A percentile compares a stretch with the other conserved stretches of the same genome.
Conservation (phyloP, 176 grass and related monocot species). For the Triticum dicoccoides region DNA sequence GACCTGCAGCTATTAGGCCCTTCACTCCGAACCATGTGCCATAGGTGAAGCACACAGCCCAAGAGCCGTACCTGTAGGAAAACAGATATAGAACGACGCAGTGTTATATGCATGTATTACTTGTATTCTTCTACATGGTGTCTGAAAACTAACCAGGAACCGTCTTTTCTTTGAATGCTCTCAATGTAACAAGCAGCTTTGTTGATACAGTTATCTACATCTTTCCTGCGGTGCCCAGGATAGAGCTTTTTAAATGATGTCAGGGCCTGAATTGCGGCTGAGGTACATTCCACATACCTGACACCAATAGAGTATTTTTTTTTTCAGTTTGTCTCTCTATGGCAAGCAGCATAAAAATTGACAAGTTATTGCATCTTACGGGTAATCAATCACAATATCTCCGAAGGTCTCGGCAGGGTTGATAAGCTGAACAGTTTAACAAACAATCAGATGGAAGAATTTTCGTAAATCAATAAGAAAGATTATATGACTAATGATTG, state of each 20-base stretch:
- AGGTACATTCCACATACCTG: slow-evolving; percentile 98
- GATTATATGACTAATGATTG: neutral
- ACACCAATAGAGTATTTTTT: neutral
- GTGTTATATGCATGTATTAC: neutral
- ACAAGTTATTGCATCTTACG: slow-evolving; percentile 63
- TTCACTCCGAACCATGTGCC: slow-evolving; percentile 92
- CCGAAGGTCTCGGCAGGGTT: slow-evolving; percentile 98
- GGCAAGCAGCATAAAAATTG: slow-evolving; percentile 14
- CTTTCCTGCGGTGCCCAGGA: slow-evolving; percentile 68
- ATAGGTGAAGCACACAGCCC: slow-evolving; percentile 97
- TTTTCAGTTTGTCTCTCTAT: slow-evolving; percentile 27
- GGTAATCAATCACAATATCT: slow-evolving; percentile 94
- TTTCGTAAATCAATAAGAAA: neutral
- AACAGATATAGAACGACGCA: slow-evolving; percentile 10
- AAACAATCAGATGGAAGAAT: slow-evolving; percentile 20
- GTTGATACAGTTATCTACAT: slow-evolving; percentile 70
- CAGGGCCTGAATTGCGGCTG: slow-evolving; percentile 88
- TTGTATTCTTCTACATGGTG: neutral
- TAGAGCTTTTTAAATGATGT: slow-evolving; percentile 85
- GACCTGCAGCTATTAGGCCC: slow-evolving; percentile 74
- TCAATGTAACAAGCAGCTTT: slow-evolving; percentile 72
- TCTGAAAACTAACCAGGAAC: slow-evolving; percentile 77
- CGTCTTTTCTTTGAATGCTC: slow-evolving; percentile 65
- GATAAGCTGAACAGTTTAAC: slow-evolving; percentile 61
- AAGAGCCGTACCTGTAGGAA: slow-evolving; percentile 78